phyloP scores from a whole-genome alignment of 257 asterid species.

The Cinchona pubescens region DNA sequence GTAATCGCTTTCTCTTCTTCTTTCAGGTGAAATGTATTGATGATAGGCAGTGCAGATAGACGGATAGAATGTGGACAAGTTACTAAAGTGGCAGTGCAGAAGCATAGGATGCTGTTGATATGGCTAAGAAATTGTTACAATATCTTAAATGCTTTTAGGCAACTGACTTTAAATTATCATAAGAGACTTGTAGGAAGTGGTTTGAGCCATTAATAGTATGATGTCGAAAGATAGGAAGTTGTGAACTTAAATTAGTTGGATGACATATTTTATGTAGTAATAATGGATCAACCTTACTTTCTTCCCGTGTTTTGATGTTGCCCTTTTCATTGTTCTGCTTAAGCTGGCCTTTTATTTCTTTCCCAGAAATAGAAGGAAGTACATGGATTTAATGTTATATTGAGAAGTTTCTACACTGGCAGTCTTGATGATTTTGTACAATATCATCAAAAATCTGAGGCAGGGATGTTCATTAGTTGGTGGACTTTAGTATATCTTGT shows the following conservation, averaged over 20 bases:
- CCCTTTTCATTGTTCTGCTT: not conserved
- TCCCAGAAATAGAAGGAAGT: not conserved
- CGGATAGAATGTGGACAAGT: not conserved
- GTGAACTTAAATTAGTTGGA: not conserved
- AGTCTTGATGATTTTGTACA: not conserved
- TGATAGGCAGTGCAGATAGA: not conserved
- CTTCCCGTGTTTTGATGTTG: not conserved
- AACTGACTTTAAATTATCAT: not conserved
- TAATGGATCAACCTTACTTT: not conserved
- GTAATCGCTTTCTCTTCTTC: not conserved
- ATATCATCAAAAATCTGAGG: not conserved
- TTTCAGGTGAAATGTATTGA: conserved; percentile 6
- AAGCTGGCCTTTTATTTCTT: not conserved
- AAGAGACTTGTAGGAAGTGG: not conserved
- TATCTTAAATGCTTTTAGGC: not conserved
- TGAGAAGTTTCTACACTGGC: not conserved
- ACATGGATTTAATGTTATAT: not conserved
- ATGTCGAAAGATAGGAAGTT: not conserved
- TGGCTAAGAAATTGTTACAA: not conserved
- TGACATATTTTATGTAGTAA: not conserved
- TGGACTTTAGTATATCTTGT: not conserved
- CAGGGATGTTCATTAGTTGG: not conserved
- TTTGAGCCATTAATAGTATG: not conserved
- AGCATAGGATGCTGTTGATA: not conserved
- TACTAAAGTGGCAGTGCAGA: not conserved